A percentile compares a stretch with the other conserved stretches of the same genome.
phyloP scores from a whole-genome alignment of 1,284 basidiomycete genomes.

The Marasmius sp. region DNA sequence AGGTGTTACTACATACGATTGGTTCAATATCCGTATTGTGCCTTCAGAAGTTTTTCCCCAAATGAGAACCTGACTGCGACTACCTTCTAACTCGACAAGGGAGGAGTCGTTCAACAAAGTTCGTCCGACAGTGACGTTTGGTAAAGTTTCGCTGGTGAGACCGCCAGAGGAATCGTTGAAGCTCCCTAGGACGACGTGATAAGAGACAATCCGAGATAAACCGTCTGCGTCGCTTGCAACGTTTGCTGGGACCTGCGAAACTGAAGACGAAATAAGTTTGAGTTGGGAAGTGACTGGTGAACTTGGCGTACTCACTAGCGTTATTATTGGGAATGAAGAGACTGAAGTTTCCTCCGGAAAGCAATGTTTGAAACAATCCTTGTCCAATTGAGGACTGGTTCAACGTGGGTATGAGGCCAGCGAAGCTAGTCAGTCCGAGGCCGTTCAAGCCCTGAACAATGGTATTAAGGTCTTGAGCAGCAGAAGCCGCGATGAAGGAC shows the following conservation, averaged over 20 bases:
- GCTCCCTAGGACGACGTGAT: slow-evolving; percentile 62
- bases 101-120: slow-evolving; percentile 54
- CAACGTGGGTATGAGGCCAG: slow-evolving; percentile 19
- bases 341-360: slow-evolving; percentile 40
- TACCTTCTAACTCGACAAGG: slow-evolving; percentile 53
- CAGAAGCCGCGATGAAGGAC: slow-evolving; percentile 4
- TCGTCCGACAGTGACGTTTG: slow-evolving; percentile 62
- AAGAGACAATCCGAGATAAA: slow-evolving; percentile 43
- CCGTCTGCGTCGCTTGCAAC: slow-evolving; percentile 32
- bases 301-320: slow-evolving; percentile 36
- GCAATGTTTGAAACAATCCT: slow-evolving; percentile 36
- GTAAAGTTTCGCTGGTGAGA: slow-evolving; percentile 32
- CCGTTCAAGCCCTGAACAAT: slow-evolving; percentile 32
- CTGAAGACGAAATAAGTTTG: slow-evolving; percentile 16
- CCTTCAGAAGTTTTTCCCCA: slow-evolving; percentile 49
- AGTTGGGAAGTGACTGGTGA: slow-evolving; percentile 8
- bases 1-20: slow-evolving; percentile 37
- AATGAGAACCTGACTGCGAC: slow-evolving; percentile 61
- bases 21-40: slow-evolving; percentile 53
- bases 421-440: slow-evolving; percentile 40
- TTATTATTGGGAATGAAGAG: slow-evolving; percentile 51
- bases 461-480: slow-evolving; percentile 25
- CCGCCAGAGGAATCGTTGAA: slow-evolving; percentile 38
- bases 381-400: slow-evolving; percentile 45
- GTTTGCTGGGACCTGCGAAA: slow-evolving; percentile 32